Percentiles rank a stretch among this genome's conserved stretches.
These are phyloP conservation scores for Phtheirospermum japonicum DNA, from an alignment of 257 asterid genomes.

Conservation along the genomic window DNA sequence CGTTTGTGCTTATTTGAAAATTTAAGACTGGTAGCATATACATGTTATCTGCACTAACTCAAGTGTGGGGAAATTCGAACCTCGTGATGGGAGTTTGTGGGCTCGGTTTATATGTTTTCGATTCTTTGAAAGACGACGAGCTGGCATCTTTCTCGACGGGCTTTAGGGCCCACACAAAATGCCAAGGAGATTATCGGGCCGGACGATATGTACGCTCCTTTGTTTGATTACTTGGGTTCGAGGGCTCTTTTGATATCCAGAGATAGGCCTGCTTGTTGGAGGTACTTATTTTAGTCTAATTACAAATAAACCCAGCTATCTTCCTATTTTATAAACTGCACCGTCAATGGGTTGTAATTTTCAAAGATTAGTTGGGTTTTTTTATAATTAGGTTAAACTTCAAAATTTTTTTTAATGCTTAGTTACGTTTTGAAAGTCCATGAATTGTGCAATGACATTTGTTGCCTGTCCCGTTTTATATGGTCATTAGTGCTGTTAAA, in stretches of 20 bases:
- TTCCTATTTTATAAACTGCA: not conserved
- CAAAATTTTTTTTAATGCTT: no score
- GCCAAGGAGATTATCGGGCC: constrained; percentile 60
- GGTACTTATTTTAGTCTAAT: constrained; percentile 33
- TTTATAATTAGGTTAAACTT: no score
- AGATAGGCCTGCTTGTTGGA: constrained; percentile 79
- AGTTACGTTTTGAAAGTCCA: no score
- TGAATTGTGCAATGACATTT: constrained; percentile 18
- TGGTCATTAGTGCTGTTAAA: no score
- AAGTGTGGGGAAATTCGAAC: constrained; percentile 77
- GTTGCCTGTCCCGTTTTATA: constrained; percentile 15
- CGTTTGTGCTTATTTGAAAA: no score
- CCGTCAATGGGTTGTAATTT: no score
- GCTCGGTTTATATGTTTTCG: constrained; percentile 57
- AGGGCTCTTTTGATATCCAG: constrained; percentile 66
- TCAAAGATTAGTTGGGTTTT: no score
- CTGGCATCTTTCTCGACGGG: constrained; percentile 23
- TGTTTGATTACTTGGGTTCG: constrained; percentile 60
- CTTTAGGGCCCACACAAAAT: constrained; percentile 21
- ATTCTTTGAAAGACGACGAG: constrained; percentile 44
- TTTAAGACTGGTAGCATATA: no score
- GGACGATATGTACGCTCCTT: constrained; percentile 60
- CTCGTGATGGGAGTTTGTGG: constrained; percentile 75
- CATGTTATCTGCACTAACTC: no score
- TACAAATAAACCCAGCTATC: not conserved